These are phyloP conservation scores for Verticillium isaacii DNA, from an alignment of 2,329 filamentous ascomycete genomes.

Conservation along the genomic window DNA sequence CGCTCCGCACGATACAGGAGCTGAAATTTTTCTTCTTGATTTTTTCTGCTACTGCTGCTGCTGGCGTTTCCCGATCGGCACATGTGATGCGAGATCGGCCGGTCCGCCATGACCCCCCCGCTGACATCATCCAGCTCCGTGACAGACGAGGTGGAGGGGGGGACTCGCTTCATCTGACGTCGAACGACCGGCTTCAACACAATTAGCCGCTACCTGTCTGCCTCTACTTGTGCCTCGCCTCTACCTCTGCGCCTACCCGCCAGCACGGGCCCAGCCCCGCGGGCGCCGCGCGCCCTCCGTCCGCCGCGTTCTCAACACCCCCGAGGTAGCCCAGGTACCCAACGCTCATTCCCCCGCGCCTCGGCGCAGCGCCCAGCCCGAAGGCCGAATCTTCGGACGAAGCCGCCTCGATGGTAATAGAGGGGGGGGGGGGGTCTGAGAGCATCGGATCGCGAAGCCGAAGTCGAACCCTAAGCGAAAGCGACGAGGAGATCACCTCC, in stretches of 20 bases:
- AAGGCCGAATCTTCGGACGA: neutral
- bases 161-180: neutral
- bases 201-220: neutral
- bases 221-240: neutral
- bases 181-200: neutral
- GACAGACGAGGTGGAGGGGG: neutral
- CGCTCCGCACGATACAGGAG: neutral
- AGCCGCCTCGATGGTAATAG: neutral
- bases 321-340: neutral
- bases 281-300: neutral
- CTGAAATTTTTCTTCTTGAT: neutral
- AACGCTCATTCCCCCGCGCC: neutral
- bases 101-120: neutral
- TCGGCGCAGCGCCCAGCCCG: neutral
- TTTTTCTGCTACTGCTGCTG: neutral
- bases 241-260: neutral
- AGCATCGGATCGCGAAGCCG: neutral
- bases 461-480: neutral
- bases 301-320: neutral
- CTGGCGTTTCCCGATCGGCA: neutral
- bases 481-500: neutral
- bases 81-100: neutral
- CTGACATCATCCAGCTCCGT: neutral
- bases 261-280: neutral
- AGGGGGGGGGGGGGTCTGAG: neutral